Conservation (phyloP, 164 flowering plant species). For the Tetracentron sinense region DNA sequence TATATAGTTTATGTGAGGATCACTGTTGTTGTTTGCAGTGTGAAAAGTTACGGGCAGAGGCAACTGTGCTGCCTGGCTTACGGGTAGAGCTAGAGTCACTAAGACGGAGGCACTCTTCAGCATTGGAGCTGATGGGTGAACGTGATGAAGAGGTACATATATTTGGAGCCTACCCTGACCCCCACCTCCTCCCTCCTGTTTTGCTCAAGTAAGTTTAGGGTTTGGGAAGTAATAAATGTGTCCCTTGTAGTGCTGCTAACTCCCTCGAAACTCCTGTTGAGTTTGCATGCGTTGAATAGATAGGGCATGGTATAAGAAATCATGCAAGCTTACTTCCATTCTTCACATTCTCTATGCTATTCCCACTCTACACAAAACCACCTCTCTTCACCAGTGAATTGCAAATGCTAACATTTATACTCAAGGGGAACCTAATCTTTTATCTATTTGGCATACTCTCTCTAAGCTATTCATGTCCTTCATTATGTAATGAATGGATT, state of each 20-base stretch:
- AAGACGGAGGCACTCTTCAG: conserved; percentile 89
- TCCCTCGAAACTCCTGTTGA: too few relatives aligned
- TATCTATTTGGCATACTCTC: too few relatives aligned
- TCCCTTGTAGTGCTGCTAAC: too few relatives aligned
- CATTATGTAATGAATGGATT: background rate
- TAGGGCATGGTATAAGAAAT: background rate
- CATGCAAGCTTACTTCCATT: background rate
- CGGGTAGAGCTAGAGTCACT: conserved; percentile 91
- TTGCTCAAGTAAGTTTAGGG: background rate
- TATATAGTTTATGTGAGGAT: background rate
- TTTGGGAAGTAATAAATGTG: too few relatives aligned
- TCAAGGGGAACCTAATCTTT: too few relatives aligned
- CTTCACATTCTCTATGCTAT: background rate
- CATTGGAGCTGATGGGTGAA: conserved; percentile 98
- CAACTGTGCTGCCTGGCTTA: conserved; percentile 63
- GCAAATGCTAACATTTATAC: background rate
- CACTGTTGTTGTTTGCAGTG: conserved; percentile 45
- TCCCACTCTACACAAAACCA: background rate
- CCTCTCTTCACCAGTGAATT: too few relatives aligned
- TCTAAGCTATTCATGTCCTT: background rate
- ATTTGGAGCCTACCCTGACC: background rate
- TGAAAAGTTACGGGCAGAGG: conserved; percentile 79
- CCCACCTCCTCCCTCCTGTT: background rate
- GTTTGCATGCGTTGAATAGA: background rate
- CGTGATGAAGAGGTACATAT: conserved; percentile 94